Evolutionary conservation across 2,329 filamentous ascomycete species (phyloP).

Genomic region (Alternaria triticimaculans): DNA sequence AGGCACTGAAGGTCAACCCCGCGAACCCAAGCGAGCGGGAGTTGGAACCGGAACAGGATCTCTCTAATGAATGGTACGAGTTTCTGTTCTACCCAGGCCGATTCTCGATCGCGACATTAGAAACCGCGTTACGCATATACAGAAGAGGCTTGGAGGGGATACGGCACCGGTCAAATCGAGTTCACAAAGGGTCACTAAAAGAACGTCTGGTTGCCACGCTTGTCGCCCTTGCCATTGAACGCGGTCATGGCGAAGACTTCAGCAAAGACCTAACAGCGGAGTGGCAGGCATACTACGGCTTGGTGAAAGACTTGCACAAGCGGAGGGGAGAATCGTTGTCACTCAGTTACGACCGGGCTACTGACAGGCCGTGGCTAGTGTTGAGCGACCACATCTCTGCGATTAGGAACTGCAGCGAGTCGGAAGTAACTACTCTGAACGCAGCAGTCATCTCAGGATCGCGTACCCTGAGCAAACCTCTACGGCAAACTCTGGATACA

Average conservation of each 20-base stretch:
- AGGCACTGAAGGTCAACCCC: slow-evolving; percentile 47
- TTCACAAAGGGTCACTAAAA: slow-evolving; percentile 63
- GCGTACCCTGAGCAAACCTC: slow-evolving; percentile 24
- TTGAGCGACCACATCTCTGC: slow-evolving; percentile 82
- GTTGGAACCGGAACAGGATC: slow-evolving; percentile 40
- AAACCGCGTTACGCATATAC: slow-evolving; percentile 83
- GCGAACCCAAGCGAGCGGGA: slow-evolving; percentile 49
- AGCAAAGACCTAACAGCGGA: slow-evolving; percentile 76
- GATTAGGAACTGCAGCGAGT: slow-evolving; percentile 76
- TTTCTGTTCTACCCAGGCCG: slow-evolving; percentile 83
- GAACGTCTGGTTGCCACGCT: slow-evolving; percentile 79
- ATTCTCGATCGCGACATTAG: slow-evolving; percentile 79
- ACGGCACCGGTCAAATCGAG: slow-evolving; percentile 11
- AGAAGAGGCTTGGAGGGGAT: slow-evolving; percentile 64
- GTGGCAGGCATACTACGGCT: slow-evolving; percentile 88
- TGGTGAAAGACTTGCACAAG: slow-evolving; percentile 85
- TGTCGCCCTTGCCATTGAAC: slow-evolving; percentile 68
- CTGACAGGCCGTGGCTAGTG: slow-evolving; percentile 81
- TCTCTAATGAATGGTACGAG: slow-evolving; percentile 78
- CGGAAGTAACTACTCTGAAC: slow-evolving; percentile 80
- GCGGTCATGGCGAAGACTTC: slow-evolving; percentile 77
- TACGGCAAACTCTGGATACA: slow-evolving; percentile 42
- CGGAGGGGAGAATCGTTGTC: slow-evolving; percentile 82
- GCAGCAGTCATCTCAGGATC: slow-evolving; percentile 48
- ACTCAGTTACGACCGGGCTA: slow-evolving; percentile 73